Evolutionary conservation across 805 yeast species (phyloP).

Genomic region (Saturnispora diversa): DNA sequence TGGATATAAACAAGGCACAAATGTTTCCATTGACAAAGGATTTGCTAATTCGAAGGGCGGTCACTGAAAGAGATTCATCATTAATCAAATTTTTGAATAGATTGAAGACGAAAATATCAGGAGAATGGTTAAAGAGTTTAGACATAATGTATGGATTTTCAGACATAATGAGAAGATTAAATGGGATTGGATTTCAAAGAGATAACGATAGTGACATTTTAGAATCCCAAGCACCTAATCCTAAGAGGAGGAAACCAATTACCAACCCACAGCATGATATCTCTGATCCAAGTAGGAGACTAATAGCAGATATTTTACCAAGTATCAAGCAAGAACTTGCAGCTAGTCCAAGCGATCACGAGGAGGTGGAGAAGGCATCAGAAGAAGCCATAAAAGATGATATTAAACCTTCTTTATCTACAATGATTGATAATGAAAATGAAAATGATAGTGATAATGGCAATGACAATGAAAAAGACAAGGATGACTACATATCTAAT

Average conservation of each 20-base stretch:
- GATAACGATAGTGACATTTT: conserved; percentile 5
- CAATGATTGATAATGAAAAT: too few species aligned
- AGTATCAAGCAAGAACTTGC: conserved; percentile 1
- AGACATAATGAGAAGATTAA: conserved; percentile 4
- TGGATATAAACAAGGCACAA: conserved; percentile 19
- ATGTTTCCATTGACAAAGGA: conserved; percentile 11
- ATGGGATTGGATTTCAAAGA: not conserved
- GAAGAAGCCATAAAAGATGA: not conserved
- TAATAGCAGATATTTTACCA: conserved; percentile 2
- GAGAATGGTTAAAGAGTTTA: conserved; percentile 13
- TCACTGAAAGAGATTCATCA: conserved; percentile 11
- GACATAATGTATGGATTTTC: conserved; percentile 13
- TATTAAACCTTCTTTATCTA: too few species aligned
- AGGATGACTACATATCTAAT: too few species aligned
- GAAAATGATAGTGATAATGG: too few species aligned
- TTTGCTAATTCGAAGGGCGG: conserved; percentile 11
- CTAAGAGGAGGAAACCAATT: not conserved
- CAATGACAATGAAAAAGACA: too few species aligned
- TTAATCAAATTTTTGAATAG: conserved; percentile 17
- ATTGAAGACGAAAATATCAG: conserved; percentile 13
- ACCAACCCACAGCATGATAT: not conserved
- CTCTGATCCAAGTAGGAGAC: conserved; percentile 2
- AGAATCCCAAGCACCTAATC: conserved; percentile 2
- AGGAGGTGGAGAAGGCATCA: not conserved
- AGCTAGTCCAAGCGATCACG: not conserved